These are phyloP conservation scores for Zanthoxylum bungeanum DNA, from an alignment of 345 rosid genomes.

Conservation along the genomic window DNA sequence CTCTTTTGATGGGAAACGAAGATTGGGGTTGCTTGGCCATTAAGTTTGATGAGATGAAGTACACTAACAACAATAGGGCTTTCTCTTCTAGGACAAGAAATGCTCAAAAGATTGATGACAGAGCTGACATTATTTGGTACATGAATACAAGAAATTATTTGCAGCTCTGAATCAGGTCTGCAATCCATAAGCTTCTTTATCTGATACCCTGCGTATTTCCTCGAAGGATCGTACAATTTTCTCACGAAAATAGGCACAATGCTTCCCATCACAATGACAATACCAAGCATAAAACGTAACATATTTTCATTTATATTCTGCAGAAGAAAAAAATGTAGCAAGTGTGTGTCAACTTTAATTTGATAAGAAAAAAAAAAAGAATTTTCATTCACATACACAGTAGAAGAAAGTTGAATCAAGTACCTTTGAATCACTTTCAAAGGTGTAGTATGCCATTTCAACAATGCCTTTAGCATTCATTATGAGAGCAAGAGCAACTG, in stretches of 20 bases:
- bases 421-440: no score
- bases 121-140: constrained; percentile 36
- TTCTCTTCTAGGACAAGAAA: constrained; percentile 28
- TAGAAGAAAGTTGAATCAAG: neutral
- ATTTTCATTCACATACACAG: no score
- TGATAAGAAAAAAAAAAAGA: no score
- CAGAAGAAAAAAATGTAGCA: neutral
- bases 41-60: constrained; percentile 55
- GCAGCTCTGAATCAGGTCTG: constrained; percentile 34
- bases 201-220: constrained; percentile 48
- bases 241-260: constrained; percentile 41
- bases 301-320: constrained; percentile 3
- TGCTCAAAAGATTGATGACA: constrained; percentile 32
- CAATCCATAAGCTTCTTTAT: constrained; percentile 33
- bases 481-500: neutral
- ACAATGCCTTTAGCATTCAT: no score
- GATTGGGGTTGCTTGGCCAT: constrained; percentile 43
- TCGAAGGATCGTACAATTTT: constrained; percentile 47
- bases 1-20: constrained; percentile 47
- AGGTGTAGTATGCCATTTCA: no score
- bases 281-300: neutral
- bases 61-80: constrained; percentile 37
- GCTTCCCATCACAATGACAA: no score
- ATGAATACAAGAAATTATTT: constrained; percentile 49
- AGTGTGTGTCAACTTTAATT: no score